Evolutionary conservation across 305 asterid species (phyloP).

Genomic region (Fraxinus sp.): DNA sequence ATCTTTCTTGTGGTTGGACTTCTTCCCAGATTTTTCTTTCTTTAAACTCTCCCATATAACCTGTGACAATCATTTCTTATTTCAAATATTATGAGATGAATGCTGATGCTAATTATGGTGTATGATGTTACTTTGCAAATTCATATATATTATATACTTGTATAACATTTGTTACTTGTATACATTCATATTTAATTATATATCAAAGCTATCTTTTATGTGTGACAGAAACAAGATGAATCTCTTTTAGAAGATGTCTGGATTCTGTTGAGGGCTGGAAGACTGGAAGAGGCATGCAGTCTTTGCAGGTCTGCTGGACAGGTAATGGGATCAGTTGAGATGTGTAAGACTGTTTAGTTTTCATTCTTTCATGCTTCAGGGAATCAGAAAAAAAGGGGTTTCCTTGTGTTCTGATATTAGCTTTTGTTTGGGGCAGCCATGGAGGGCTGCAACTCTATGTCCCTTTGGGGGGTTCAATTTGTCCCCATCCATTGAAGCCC

Average conservation of each 20-base stretch:
- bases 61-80: constrained; percentile 15
- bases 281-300: constrained; percentile 85
- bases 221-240: constrained; percentile 86
- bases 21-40: neutral
- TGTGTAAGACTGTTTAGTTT: constrained; percentile 21
- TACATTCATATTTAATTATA: neutral
- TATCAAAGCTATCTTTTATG: constrained; percentile 21
- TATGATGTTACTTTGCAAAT: neutral
- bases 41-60: constrained; percentile 9
- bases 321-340: constrained; percentile 45
- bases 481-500: constrained; percentile 77
- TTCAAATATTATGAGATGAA: constrained; percentile 12
- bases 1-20: neutral
- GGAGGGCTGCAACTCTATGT: constrained; percentile 93
- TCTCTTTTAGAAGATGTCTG: constrained; percentile 95
- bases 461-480: constrained; percentile 72
- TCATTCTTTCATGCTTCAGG: constrained; percentile 17
- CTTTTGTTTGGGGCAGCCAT: constrained; percentile 61
- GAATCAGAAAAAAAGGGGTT: constrained; percentile 6
- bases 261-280: constrained; percentile 91
- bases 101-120: neutral
- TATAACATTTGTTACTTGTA: neutral
- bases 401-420: constrained; percentile 26
- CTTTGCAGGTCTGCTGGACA: constrained; percentile 97
- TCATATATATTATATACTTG: neutral